Evolutionary conservation across 176 grass and related monocot genomes (phyloP).

Genomic region (Triticum timopheevii): DNA sequence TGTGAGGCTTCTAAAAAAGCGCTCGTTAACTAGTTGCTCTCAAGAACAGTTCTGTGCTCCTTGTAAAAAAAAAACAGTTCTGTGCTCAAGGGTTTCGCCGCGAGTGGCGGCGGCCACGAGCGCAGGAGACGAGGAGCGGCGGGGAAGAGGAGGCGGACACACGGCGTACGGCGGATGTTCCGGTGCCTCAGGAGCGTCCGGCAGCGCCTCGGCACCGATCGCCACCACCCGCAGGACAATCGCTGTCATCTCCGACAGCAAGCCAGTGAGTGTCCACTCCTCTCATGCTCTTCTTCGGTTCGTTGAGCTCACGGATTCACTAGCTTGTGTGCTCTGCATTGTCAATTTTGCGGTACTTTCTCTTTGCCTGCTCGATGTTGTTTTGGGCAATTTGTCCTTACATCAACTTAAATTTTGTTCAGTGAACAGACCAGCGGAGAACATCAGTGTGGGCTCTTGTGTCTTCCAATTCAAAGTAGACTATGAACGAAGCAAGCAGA

Average conservation of each 20-base stretch:
- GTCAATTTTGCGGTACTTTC: no score
- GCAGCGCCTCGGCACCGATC: neutral
- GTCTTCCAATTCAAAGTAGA: neutral
- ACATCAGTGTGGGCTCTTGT: neutral
- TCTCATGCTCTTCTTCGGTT: neutral
- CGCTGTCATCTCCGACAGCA: neutral
- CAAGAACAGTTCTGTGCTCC: neutral
- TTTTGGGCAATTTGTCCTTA: no score
- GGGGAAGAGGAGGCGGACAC: neutral
- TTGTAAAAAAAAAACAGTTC: neutral
- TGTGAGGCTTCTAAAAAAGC: no score
- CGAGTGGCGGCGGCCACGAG: neutral
- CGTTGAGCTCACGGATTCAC: neutral
- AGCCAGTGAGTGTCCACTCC: neutral
- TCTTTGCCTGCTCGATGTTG: no score
- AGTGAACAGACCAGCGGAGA: neutral
- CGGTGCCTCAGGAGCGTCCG: neutral
- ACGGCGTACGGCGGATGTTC: neutral
- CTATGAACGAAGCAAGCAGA: neutral
- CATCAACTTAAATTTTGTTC: neutral
- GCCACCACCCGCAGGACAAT: neutral
- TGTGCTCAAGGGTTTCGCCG: neutral
- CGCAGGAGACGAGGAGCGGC: neutral
- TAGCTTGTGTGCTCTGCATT: no score
- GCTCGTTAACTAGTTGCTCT: no score